Evolutionary conservation across 2,329 filamentous ascomycete genomes (phyloP).

Genomic region (Pseudogymnoascus sp.): DNA sequence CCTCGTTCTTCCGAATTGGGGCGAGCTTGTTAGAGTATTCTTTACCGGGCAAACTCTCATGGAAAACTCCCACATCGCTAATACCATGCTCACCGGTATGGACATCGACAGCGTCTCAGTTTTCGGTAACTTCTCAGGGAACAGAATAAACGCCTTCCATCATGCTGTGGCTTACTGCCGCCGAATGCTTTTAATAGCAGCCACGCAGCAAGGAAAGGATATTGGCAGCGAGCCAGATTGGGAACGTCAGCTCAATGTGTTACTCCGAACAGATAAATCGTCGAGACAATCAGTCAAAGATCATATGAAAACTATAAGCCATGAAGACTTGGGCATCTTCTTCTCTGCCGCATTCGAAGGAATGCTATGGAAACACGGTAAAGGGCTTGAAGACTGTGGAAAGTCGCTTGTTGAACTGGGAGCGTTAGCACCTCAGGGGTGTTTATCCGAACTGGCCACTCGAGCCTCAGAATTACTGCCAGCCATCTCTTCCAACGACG

Average conservation of each 20-base stretch:
- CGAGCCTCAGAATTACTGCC: constrained; percentile 46
- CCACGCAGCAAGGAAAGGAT: constrained; percentile 25
- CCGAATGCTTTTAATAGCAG: constrained; percentile 51
- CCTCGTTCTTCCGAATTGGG: constrained; percentile 42
- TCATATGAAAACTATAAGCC: constrained; percentile 40
- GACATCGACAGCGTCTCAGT: constrained; percentile 32
- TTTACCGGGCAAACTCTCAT: constrained; percentile 35
- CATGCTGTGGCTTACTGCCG: constrained; percentile 63
- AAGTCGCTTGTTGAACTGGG: constrained; percentile 47
- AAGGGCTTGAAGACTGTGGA: constrained; percentile 38
- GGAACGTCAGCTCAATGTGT: constrained; percentile 69
- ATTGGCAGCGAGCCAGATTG: constrained; percentile 65
- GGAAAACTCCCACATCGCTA: constrained; percentile 24
- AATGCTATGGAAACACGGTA: constrained; percentile 37
- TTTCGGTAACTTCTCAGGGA: constrained; percentile 32
- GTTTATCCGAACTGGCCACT: constrained; percentile 41
- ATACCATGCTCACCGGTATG: constrained; percentile 31
- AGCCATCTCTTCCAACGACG: constrained; percentile 63
- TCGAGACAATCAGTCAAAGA: constrained; percentile 51
- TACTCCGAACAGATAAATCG: constrained; percentile 60
- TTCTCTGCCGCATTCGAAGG: constrained; percentile 51
- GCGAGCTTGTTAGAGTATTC: constrained; percentile 40
- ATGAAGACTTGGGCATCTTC: constrained; percentile 34
- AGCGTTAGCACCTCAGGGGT: constrained; percentile 41
- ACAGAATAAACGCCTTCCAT: constrained; percentile 49